Conservation (phyloP, 345 rosid species). For the Gossypium sturtianum region DNA sequence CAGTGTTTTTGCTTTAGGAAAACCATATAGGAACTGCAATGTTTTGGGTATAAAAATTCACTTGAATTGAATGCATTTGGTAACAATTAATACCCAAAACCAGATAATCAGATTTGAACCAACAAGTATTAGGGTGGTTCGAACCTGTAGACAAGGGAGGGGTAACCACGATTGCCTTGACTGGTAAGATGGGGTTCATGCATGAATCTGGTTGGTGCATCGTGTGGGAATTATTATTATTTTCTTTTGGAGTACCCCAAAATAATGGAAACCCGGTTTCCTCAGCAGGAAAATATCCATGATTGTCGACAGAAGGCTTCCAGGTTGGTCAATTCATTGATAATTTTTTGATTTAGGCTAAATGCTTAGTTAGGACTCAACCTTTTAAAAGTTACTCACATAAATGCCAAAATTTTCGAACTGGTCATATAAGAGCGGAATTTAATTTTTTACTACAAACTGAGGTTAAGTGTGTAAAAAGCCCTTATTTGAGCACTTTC, state of each 20-base stretch:
- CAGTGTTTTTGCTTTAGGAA: not conserved
- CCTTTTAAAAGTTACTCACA: too few species aligned
- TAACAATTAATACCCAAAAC: constrained; percentile 6
- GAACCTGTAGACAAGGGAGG: too few species aligned
- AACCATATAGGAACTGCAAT: not conserved
- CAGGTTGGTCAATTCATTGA: not conserved
- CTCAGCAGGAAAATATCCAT: not conserved
- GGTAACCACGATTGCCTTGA: not conserved
- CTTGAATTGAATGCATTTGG: not conserved
- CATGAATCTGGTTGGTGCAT: not conserved
- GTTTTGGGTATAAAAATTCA: not conserved
- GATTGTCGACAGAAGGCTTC: not conserved
- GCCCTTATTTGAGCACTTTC: not conserved
- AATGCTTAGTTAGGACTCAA: not conserved
- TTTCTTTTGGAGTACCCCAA: not conserved
- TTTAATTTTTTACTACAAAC: too few species aligned
- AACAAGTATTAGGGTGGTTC: too few species aligned
- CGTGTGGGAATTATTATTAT: too few species aligned
- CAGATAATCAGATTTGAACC: not conserved
- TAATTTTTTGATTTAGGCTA: not conserved
- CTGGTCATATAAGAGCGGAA: too few species aligned
- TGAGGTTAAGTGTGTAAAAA: not conserved
- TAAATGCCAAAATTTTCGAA: too few species aligned
- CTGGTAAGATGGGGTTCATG: not conserved
- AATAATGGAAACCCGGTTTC: not conserved